These are phyloP conservation scores for Candida coleopterorum DNA, from an alignment of 805 yeast genomes.

Conservation along the genomic window DNA sequence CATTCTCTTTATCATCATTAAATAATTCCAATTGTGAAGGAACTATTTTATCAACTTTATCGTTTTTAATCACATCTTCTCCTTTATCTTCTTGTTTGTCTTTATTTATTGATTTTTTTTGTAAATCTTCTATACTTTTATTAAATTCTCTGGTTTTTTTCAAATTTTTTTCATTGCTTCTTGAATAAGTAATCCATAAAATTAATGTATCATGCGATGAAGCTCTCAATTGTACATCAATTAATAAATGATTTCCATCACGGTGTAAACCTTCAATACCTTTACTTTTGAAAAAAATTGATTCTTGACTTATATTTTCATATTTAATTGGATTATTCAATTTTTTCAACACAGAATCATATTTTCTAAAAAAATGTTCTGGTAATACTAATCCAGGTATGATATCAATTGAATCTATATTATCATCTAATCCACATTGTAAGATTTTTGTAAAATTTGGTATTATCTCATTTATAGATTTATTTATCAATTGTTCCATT, in stretches of 20 bases:
- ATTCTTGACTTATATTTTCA: constrained; percentile 31
- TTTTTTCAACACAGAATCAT: constrained; percentile 40
- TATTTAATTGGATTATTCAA: constrained; percentile 16
- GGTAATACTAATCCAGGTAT: constrained; percentile 77
- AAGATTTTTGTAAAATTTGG: constrained; percentile 57
- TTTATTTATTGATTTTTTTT: constrained; percentile 15
- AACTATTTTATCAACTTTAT: constrained; percentile 12
- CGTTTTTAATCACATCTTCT: background rate
- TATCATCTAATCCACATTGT: constrained; percentile 31
- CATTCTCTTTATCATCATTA: constrained; percentile 18
- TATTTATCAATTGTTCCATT: constrained; percentile 37
- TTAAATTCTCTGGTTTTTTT: too few species aligned
- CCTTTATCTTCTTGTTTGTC: constrained; percentile 1
- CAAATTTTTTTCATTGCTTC: constrained; percentile 27
- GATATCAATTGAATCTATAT: constrained; percentile 17
- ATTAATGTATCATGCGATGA: constrained; percentile 54
- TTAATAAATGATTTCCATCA: constrained; percentile 59
- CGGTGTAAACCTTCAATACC: constrained; percentile 68
- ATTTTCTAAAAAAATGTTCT: constrained; percentile 82
- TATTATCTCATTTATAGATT: constrained; percentile 50
- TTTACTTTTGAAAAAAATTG: constrained; percentile 51
- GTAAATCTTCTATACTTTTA: constrained; percentile 21
- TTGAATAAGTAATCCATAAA: constrained; percentile 84
- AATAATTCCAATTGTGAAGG: constrained; percentile 57
- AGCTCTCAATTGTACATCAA: constrained; percentile 81